Base-by-base conservation (phyloP, 306 rosid species). In the Vigna trinervia region DNA sequence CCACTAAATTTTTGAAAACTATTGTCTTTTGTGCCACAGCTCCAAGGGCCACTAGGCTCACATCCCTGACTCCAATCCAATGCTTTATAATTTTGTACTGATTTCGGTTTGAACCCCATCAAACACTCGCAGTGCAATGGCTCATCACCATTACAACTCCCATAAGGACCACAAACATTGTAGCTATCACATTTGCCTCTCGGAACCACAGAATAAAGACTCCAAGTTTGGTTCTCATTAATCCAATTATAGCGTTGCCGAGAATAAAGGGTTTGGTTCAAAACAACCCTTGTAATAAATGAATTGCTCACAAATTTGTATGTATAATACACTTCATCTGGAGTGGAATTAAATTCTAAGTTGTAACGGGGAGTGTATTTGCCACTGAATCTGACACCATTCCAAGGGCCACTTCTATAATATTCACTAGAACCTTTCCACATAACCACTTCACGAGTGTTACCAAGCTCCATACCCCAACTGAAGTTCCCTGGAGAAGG, bases 121-220 rank as follows among this genome's bases (percentile, higher is more conserved):
- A 85, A 65, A 46, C 88, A 87, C 45, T 70, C 62, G 52, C 87
- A 85, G 4, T n/a, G 13, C 3, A 71, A 78, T 3, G 53, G 6
- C 7, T 32, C 69, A 5, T 5, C 36, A 2, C 4, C 41, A 3
- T 15, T 53, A 56, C 87, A 87, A 46, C 78, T 52, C 6, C 78
- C 84, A 78, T 77, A 63, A 6, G 19, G 36, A 0, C 91, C 85
- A 64, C 86, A 87, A 38, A n/a, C 1, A 15, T 80, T 78, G 43
- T 82, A 87, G 8, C 0, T 10, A 46, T 80, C 78, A 36, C 88
- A 85, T 0, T 7, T 7, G 15, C 80, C 85, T 20, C 17, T 30
- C 1, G 76, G 86, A 51, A 69, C 9, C 0, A 36, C 3, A 17
- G 81, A 59, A 45, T 38, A 76, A 28, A 2, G 77, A 10, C 6